These are phyloP conservation scores for Wallacemonas sp. DNA, from an alignment of 208 protist species.

Conservation along the genomic window DNA sequence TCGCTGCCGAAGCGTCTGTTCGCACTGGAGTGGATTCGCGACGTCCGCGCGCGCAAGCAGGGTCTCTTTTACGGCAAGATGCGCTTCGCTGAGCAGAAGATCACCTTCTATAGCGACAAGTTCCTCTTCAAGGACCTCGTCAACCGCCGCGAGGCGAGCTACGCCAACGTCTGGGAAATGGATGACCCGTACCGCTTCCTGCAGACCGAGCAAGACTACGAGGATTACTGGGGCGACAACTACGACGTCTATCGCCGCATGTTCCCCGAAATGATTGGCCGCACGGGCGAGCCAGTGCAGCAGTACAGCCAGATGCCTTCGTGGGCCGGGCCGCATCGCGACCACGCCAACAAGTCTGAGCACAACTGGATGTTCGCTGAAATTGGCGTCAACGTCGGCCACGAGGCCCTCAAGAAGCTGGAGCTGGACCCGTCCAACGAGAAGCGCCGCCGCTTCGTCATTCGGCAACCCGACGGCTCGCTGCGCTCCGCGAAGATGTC, in stretches of 20 bases:
- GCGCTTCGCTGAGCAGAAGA: constrained; percentile 94
- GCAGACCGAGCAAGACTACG: constrained; percentile 93
- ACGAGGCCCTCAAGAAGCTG: constrained; percentile 92
- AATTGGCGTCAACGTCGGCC: constrained; percentile 93
- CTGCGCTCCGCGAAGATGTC: constrained; percentile 95
- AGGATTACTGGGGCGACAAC: constrained; percentile 95
- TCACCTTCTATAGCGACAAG: constrained; percentile 94
- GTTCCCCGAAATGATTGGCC: constrained; percentile 94
- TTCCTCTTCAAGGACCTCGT: constrained; percentile 93
- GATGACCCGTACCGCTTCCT: constrained; percentile 95
- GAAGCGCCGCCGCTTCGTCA: constrained; percentile 92
- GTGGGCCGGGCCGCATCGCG: constrained; percentile 91
- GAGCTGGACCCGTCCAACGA: constrained; percentile 94
- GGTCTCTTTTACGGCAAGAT: constrained; percentile 93
- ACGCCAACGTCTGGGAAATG: constrained; percentile 95
- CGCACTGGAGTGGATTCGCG: constrained; percentile 92
- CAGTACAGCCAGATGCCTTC: constrained; percentile 93
- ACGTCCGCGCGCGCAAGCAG: constrained; percentile 88
- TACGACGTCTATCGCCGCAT: constrained; percentile 94
- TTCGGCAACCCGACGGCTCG: constrained; percentile 92
- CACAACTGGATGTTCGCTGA: constrained; percentile 96
- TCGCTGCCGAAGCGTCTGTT: constrained; percentile 93
- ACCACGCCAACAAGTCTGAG: constrained; percentile 92
- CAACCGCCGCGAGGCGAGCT: constrained; percentile 92
- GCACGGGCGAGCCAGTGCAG: constrained; percentile 90